phyloP scores from a whole-genome alignment of 148 eudicot genomes.

The Amaranthus palmeri region DNA sequence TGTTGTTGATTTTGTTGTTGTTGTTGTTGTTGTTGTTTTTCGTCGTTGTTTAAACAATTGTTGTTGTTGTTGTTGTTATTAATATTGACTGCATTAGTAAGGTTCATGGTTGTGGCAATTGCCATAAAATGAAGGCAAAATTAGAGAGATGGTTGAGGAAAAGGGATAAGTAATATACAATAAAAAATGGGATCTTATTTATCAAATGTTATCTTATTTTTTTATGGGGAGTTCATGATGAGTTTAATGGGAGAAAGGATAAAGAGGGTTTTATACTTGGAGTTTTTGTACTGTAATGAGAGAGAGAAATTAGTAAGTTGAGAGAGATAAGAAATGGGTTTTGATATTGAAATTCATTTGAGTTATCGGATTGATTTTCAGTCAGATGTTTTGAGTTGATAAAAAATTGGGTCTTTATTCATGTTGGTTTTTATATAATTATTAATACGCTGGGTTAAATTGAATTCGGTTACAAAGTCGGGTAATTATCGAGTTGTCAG shows the following conservation, averaged over 20 bases:
- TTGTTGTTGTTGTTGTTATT: slow-evolving; percentile 10
- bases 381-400: too few species aligned
- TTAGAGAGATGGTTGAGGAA: not conserved
- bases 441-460: too few species aligned
- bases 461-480: too few species aligned
- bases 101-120: slow-evolving; percentile 64
- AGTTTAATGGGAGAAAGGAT: not conserved
- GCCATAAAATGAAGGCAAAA: slow-evolving; percentile 47
- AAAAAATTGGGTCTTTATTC: too few species aligned
- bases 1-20: slow-evolving; percentile 17
- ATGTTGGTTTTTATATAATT: too few species aligned
- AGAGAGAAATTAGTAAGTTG: not conserved
- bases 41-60: slow-evolving; percentile 1
- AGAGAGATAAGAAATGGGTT: too few species aligned
- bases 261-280: slow-evolving; percentile 18
- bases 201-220: not conserved
- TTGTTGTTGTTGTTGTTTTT: slow-evolving; percentile 3
- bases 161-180: not conserved
- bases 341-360: too few species aligned
- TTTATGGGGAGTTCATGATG: not conserved
- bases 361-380: too few species aligned
- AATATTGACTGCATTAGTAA: slow-evolving; percentile 23
- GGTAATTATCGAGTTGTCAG: too few species aligned
- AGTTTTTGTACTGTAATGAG: slow-evolving; percentile 16
- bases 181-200: not conserved